phyloP scores from a whole-genome alignment of 495 filamentous ascomycete genomes.

The Hyaloscypha bicolor region DNA sequence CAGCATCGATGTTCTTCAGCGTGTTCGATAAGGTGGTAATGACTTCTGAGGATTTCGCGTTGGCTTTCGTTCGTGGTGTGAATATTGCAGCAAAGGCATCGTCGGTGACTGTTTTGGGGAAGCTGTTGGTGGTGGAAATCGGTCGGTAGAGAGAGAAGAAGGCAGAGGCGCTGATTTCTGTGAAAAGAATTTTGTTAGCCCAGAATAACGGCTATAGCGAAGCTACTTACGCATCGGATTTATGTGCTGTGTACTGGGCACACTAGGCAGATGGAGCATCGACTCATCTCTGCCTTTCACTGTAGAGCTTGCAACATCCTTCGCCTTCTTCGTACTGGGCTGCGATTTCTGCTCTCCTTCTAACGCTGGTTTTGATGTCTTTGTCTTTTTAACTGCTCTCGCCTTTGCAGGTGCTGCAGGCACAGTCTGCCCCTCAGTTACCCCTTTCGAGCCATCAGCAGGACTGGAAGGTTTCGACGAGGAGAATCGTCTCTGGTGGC shows the following conservation, averaged over 20 bases:
- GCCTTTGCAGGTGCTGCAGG: slow-evolving; percentile 37
- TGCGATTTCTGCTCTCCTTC: slow-evolving; percentile 47
- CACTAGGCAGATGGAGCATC: slow-evolving; percentile 70
- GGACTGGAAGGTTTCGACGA: slow-evolving; percentile 61
- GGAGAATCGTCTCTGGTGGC: slow-evolving; percentile 53
- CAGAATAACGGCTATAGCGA: slow-evolving; percentile 8
- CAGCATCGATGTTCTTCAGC: slow-evolving; percentile 66
- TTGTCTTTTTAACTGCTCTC: slow-evolving; percentile 35
- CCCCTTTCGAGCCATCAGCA: slow-evolving; percentile 49
- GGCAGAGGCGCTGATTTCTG: slow-evolving; percentile 83
- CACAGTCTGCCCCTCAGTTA: slow-evolving; percentile 45
- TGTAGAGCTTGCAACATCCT: slow-evolving; percentile 31
- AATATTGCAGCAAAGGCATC: slow-evolving; percentile 84
- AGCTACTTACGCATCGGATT: slow-evolving; percentile 58
- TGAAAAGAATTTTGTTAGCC: slow-evolving; percentile 28
- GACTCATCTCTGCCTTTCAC: slow-evolving; percentile 38
- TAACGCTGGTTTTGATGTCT: slow-evolving; percentile 41
- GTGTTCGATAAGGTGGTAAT: slow-evolving; percentile 77
- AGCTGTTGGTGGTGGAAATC: slow-evolving; percentile 79
- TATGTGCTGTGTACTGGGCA: slow-evolving; percentile 81
- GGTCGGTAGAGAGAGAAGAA: slow-evolving; percentile 97
- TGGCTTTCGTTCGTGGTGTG: slow-evolving; percentile 53
- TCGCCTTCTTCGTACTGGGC: slow-evolving; percentile 40
- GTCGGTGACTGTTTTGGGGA: slow-evolving; percentile 70
- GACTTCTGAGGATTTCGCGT: slow-evolving; percentile 57